Evolutionary conservation across 2,329 filamentous ascomycete species (phyloP).

Genomic region (Ophiostoma piceae): DNA sequence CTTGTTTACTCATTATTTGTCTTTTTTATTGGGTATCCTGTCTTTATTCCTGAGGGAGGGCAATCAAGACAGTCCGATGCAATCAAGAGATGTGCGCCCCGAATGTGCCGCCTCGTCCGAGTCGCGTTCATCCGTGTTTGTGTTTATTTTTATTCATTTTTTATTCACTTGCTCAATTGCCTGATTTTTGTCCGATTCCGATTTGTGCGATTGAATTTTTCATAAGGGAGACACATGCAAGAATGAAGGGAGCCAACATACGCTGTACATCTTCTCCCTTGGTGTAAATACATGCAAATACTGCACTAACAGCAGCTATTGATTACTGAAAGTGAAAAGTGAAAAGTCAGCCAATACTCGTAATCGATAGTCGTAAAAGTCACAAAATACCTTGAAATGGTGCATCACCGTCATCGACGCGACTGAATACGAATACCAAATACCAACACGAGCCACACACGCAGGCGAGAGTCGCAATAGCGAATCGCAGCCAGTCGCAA

Average conservation of each 20-base stretch:
- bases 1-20: too few species aligned
- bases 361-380: background rate
- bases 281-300: constrained; percentile 3
- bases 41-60: background rate
- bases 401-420: constrained; percentile 5
- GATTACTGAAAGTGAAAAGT: background rate
- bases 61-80: background rate
- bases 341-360: background rate
- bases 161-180: background rate
- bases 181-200: background rate
- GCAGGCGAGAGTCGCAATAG: background rate
- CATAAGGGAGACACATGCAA: background rate
- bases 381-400: background rate
- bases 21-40: too few species aligned
- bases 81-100: background rate
- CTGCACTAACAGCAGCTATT: constrained; percentile 2
- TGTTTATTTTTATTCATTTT: background rate
- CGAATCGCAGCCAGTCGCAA: background rate
- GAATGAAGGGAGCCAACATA: constrained; percentile 14
- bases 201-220: background rate
- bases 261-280: constrained; percentile 5
- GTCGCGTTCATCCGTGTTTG: constrained; percentile 5
- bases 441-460: constrained; percentile 8
- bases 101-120: background rate
- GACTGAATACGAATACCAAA: constrained; percentile 1